Evolutionary conservation across 1,284 basidiomycete species (phyloP), one percentile per base, ranked within the genome.

Genomic region (Boletus sp.): DNA sequence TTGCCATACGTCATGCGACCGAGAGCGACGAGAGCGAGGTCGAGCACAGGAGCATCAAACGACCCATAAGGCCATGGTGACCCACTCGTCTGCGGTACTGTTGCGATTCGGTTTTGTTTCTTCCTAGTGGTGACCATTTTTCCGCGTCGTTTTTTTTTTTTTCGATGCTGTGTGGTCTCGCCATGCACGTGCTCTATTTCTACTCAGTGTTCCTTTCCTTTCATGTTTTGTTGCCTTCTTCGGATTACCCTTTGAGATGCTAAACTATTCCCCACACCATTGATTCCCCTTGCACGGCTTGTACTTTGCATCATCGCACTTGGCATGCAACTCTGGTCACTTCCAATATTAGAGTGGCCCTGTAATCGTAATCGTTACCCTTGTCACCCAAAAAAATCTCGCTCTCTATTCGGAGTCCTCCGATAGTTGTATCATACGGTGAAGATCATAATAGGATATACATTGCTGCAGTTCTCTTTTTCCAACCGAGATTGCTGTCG

Each of bases 11-110:
- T 52, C 69, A 58, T 16, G 54, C 63, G 3, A 60, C 43, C 17
- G 65, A 69, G 37, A 69, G 66, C 48, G 75, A 75, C 55, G 75
- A 74, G 52, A 67, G 73, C 35, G 66, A 66, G 55, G 63, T 52
- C 56, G 74, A 77, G 48, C 67, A 44, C 33, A 30, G 46, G 3
- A 52, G 48, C 35, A 62, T 64, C 48, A 67, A 61, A 40, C 71
- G 65, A 35, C 77, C 76, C 11, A 55, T 74, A 33, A 65, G 74
- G 40, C 77, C 77, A 58, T 76, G 77, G 74, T 78, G 76, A 64
- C 9, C 19, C 43, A 33, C 33, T 49, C 43, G 23, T 50, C 40
- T 37, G 21, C 47, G 46, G 40, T 58, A 49, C 23, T 27, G 31
- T 38, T 33, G 11, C 46, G 25, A 21, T 7, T n/a, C 44, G 49